These are phyloP conservation scores for Priceomyces melissophilus DNA, from an alignment of 805 yeast species.

Conservation along the genomic window DNA sequence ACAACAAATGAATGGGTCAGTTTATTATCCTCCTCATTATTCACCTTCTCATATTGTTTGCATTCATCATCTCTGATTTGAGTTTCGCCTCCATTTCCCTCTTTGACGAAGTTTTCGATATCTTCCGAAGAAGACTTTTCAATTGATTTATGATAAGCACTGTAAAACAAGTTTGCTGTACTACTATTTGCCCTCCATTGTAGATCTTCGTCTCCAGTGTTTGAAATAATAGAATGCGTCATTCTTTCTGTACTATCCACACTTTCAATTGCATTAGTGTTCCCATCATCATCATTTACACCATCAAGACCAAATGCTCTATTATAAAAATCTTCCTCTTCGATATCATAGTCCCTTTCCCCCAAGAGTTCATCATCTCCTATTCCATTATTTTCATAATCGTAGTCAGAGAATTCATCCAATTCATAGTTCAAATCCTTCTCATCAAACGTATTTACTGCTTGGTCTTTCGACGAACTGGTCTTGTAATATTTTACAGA, in stretches of 20 bases:
- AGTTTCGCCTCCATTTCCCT: background rate
- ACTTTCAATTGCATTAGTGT: background rate
- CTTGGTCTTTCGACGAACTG: slow-evolving; percentile 7
- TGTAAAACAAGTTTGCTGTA: no score
- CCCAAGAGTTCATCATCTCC: slow-evolving; percentile 22
- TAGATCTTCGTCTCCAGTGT: no score
- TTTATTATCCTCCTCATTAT: slow-evolving; percentile 4
- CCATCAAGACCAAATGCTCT: slow-evolving; percentile 12
- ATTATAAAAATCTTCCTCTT: slow-evolving; percentile 12
- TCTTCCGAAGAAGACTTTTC: no score
- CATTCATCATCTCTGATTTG: background rate
- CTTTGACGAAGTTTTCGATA: background rate
- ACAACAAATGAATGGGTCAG: background rate
- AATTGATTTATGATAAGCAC: no score
- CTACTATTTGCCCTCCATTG: no score
- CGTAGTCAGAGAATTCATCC: slow-evolving; percentile 36
- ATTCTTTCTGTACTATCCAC: no score
- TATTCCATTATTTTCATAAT: slow-evolving; percentile 41
- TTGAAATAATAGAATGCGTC: no score
- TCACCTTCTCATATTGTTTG: slow-evolving; percentile 1
- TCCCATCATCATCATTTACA: background rate
- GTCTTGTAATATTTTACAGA: slow-evolving; percentile 43
- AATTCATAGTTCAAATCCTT: slow-evolving; percentile 29
- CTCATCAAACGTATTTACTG: slow-evolving; percentile 21
- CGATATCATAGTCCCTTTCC: slow-evolving; percentile 6